Conservation (phyloP, 2,329 filamentous ascomycete genomes). For the Sporothrix euskadiensis region DNA sequence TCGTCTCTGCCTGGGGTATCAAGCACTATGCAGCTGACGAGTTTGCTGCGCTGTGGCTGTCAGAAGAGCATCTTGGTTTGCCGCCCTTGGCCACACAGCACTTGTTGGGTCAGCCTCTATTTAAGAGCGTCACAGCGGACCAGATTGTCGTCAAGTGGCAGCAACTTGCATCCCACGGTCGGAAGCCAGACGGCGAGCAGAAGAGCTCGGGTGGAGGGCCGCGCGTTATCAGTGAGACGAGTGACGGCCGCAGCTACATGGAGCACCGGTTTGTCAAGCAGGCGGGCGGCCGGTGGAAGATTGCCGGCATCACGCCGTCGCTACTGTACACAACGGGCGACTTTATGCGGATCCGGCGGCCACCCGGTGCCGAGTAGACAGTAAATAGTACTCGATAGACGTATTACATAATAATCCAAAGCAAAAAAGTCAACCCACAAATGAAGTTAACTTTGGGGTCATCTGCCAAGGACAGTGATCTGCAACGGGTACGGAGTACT, state of each 20-base stretch:
- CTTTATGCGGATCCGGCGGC: conserved; percentile 13
- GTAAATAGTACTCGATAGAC: not conserved
- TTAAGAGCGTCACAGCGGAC: not conserved
- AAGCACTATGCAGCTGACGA: not conserved
- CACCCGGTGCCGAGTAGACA: not conserved
- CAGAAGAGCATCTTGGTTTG: not conserved
- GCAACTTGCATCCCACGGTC: not conserved
- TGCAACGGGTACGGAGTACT: not conserved
- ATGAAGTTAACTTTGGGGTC: not conserved
- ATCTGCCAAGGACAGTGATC: not conserved
- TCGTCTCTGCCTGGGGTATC: not conserved
- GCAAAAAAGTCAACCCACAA: no score
- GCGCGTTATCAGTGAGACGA: not conserved
- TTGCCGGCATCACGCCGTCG: conserved; percentile 7
- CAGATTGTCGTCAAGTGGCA: conserved; percentile 3
- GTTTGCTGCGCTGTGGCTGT: not conserved
- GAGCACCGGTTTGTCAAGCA: conserved; percentile 6
- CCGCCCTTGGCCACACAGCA: not conserved
- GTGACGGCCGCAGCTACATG: conserved; percentile 12
- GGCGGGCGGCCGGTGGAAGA: conserved; percentile 7
- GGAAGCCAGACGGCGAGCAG: not conserved
- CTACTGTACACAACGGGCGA: conserved; percentile 10
- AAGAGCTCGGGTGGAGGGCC: not conserved
- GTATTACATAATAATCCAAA: not conserved
- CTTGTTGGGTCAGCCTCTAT: not conserved